A percentile compares a stretch with the other conserved stretches of the same genome.
phyloP scores from a whole-genome alignment of 2,329 filamentous ascomycete species.

The Dactylonectria estremocensis region DNA sequence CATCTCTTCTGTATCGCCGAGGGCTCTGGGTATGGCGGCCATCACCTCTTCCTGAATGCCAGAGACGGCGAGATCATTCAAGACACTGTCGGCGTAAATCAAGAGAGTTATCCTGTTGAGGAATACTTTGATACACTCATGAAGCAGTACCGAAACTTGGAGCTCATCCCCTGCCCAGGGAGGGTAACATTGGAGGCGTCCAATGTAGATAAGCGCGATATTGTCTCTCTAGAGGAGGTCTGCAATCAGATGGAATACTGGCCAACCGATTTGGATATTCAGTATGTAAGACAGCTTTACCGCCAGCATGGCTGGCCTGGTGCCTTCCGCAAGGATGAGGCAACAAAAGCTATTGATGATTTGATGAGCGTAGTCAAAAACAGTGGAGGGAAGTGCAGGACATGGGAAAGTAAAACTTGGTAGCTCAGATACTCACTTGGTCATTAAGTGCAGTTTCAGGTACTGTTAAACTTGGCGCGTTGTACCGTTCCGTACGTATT shows the following conservation, averaged over 20 bases:
- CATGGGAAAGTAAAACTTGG: too few species aligned
- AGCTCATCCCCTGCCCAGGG: constrained; percentile 38
- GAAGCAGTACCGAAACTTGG: constrained; percentile 42
- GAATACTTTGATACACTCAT: constrained; percentile 44
- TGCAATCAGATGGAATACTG: constrained; percentile 18
- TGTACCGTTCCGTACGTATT: not conserved
- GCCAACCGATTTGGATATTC: constrained; percentile 34
- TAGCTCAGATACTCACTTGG: too few species aligned
- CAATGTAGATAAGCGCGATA: constrained; percentile 19
- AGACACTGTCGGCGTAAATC: not conserved
- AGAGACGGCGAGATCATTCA: constrained; percentile 31
- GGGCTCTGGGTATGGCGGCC: constrained; percentile 3
- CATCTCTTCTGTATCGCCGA: constrained; percentile 30
- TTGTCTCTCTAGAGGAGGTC: constrained; percentile 38
- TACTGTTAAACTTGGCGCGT: not conserved
- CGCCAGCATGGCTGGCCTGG: constrained; percentile 53
- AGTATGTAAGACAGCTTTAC: constrained; percentile 46
- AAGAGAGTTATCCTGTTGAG: not conserved
- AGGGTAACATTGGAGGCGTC: constrained; percentile 25
- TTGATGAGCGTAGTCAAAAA: not conserved
- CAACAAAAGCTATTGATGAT: not conserved
- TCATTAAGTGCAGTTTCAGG: too few species aligned
- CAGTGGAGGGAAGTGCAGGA: too few species aligned
- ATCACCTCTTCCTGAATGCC: constrained; percentile 31
- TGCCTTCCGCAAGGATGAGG: constrained; percentile 50